Evolutionary conservation across 1,284 basidiomycete species (phyloP), one percentile per base, ranked within the genome.

Genomic region (Rhizoctonia solani): DNA sequence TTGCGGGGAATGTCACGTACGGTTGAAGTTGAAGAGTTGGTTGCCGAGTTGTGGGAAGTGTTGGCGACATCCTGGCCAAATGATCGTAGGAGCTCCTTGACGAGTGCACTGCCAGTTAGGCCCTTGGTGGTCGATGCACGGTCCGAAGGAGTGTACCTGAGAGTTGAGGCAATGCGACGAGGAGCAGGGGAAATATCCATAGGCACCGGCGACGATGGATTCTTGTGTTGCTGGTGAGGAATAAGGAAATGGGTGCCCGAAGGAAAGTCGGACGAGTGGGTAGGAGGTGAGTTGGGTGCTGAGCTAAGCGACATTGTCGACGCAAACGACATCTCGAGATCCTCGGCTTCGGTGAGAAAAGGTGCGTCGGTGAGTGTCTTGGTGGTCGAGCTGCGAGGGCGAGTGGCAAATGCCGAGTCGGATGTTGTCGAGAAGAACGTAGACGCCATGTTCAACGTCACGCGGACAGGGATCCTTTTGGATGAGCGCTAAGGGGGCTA

Each of bases 111-210:
- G 14, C 59, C 59, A 32, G 59, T 52, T 5, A 56, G 42, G 19
- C 52, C 59, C 55, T 46, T 58, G 66, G 41, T 49, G 29, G 16
- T 58, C 25, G 21, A 3, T 5, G 69, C 65, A 63, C 61, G 61
- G 4, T 39, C 50, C 21, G 61, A 42, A 23, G 37, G 19, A 0
- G 54, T 30, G 21, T 54, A 21, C 13, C 52, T 54, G 21, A 49
- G 37, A 29, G 42, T 69, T 21, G 32, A 58, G 16, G 68, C 52
- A 30, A 54, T 56, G 21, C 58, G 75, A 66, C 52, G 83, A 14
- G 78, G 87, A 14, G 81, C 82, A 13, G 90, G 90, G 3, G 90
- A 91, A 49, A 91, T 87, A 73, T 92, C 89, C 89, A 92, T 92
- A 3, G 87, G 82, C 23, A 75, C 75, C 23, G 55, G 52, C 27